A percentile compares a stretch with the other conserved stretches of the same genome.
These are phyloP conservation scores for Erodium maritimum DNA, from an alignment of 345 rosid species.

Conservation along the genomic window DNA sequence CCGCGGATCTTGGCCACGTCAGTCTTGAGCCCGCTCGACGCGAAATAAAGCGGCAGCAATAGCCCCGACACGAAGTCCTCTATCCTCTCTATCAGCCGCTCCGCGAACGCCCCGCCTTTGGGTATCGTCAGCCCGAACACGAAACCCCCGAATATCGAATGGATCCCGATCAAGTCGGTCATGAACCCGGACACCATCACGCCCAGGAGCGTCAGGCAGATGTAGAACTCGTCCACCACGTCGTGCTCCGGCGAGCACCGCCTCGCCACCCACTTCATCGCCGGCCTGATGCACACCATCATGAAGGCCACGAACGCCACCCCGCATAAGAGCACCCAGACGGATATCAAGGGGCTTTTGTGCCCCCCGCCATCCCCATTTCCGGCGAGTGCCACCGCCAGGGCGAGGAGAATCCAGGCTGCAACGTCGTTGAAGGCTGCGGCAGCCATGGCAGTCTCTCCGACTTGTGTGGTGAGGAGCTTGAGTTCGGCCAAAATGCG, in stretches of 20 bases:
- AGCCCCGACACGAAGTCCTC: slow-evolving; percentile 80
- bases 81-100: slow-evolving; percentile 58
- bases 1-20: slow-evolving; percentile 52
- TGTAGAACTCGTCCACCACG: slow-evolving; percentile 49
- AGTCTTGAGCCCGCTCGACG: slow-evolving; percentile 78
- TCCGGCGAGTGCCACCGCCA: slow-evolving; percentile 72
- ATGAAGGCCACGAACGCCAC: slow-evolving; percentile 51
- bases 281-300: slow-evolving; percentile 52
- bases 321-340: slow-evolving; percentile 72
- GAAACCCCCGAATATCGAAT: slow-evolving; percentile 74
- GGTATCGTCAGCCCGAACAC: slow-evolving; percentile 74
- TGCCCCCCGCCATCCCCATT: slow-evolving; percentile 28
- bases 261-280: slow-evolving; percentile 53
- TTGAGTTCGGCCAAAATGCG: slow-evolving; percentile 87
- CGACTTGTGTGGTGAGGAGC: slow-evolving; percentile 53
- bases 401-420: slow-evolving; percentile 73
- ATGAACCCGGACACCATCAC: slow-evolving; percentile 66
- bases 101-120: slow-evolving; percentile 71
- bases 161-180: slow-evolving; percentile 72
- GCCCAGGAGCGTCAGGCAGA: slow-evolving; percentile 60
- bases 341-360: slow-evolving; percentile 49
- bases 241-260: slow-evolving; percentile 46
- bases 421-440: slow-evolving; percentile 88
- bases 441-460: slow-evolving; percentile 82
- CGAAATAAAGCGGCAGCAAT: slow-evolving; percentile 81